Evolutionary conservation across 352 stramenopile genomes (phyloP).

Genomic region (Phytophthora fragariae): DNA sequence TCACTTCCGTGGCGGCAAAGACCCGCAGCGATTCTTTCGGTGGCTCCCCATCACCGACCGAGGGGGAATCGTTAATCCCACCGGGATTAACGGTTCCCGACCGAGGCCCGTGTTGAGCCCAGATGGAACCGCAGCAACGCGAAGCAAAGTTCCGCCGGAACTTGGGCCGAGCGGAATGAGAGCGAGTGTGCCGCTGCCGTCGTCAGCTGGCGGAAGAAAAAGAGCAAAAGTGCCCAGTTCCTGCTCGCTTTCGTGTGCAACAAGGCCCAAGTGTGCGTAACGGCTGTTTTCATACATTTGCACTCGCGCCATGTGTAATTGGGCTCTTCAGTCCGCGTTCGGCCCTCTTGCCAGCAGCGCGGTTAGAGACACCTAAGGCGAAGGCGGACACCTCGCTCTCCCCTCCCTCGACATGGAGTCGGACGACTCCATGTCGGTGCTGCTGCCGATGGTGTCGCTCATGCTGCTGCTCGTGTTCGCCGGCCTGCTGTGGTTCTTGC

Average conservation of each 20-base stretch:
- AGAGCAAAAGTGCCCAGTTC: conserved; percentile 7
- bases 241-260: conserved; percentile 14
- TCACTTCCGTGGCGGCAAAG: conserved; percentile 1
- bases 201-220: conserved; percentile 24
- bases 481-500: conserved; percentile 72
- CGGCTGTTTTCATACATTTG: conserved; percentile 9
- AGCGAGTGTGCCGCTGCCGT: background rate
- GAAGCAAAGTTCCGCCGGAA: conserved; percentile 2
- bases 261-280: background rate
- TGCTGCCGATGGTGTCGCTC: conserved; percentile 73
- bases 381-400: conserved; percentile 3
- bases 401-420: conserved; percentile 23
- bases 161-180: background rate
- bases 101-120: conserved; percentile 13
- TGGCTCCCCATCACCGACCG: background rate
- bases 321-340: conserved; percentile 19
- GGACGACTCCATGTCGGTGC: conserved; percentile 63
- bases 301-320: conserved; percentile 7
- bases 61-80: background rate
- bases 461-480: conserved; percentile 75
- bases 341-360: background rate
- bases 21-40: background rate
- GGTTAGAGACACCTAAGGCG: background rate
- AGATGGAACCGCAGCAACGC: conserved; percentile 19
- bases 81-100: too few species aligned